These are phyloP conservation scores for Metarhizium rileyi DNA, from an alignment of 2,329 filamentous ascomycete genomes.

Conservation along the genomic window DNA sequence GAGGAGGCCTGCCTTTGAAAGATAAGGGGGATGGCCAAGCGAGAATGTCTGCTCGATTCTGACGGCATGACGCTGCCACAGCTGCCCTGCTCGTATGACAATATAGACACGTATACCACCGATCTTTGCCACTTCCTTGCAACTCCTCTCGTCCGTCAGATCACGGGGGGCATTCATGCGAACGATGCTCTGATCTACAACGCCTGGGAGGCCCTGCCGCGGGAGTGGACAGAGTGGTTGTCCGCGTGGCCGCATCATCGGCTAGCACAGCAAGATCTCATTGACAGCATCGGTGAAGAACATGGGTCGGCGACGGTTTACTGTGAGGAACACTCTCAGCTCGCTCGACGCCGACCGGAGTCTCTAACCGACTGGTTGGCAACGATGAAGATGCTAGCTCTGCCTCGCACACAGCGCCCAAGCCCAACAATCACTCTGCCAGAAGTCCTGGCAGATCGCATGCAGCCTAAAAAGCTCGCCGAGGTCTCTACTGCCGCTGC, in stretches of 20 bases:
- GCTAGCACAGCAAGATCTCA: conserved; percentile 19
- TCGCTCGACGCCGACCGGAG: conserved; percentile 7
- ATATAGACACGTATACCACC: conserved; percentile 13
- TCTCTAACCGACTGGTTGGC: conserved; percentile 17
- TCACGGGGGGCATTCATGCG: conserved; percentile 24
- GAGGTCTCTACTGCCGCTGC: conserved; percentile 19
- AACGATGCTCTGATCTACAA: conserved; percentile 22
- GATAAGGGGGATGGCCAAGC: no score
- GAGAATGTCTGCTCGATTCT: no score
- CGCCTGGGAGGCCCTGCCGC: conserved; percentile 19
- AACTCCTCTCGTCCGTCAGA: conserved; percentile 19
- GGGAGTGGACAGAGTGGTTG: conserved; percentile 22
- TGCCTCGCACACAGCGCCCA: conserved; percentile 14
- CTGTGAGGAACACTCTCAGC: no score
- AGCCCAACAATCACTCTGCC: conserved; percentile 12
- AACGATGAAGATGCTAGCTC: conserved; percentile 13
- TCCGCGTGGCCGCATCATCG: conserved; percentile 18
- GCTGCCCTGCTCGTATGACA: conserved; percentile 6
- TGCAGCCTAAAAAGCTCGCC: conserved; percentile 22
- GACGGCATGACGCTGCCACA: neutral
- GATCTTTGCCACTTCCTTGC: conserved; percentile 15
- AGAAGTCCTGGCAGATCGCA: conserved; percentile 13
- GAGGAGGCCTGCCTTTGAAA: no score
- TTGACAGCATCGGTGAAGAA: conserved; percentile 17
- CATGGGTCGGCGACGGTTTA: neutral